Conservation (phyloP, 441 rosid species). For the Jatropha multifida region DNA sequence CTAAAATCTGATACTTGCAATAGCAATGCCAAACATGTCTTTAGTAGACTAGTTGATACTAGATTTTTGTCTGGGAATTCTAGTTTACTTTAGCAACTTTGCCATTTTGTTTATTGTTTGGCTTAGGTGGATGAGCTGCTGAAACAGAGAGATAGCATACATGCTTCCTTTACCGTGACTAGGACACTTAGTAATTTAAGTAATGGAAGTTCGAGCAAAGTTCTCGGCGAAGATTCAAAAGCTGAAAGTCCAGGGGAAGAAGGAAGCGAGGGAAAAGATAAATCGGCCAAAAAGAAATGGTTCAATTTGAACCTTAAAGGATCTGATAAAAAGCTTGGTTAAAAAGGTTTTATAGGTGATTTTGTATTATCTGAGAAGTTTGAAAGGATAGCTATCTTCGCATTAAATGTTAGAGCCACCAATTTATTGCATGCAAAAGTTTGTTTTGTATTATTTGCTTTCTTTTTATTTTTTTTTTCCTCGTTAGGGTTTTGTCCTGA, state of each 20-base stretch:
- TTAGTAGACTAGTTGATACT: neutral
- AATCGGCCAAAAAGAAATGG: slow-evolving; percentile 90
- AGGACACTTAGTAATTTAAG: slow-evolving; percentile 43
- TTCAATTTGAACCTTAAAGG: slow-evolving; percentile 85
- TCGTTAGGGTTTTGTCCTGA: slow-evolving; percentile 1
- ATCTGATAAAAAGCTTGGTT: slow-evolving; percentile 68
- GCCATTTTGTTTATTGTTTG: slow-evolving; percentile 18
- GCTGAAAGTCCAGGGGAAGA: slow-evolving; percentile 68
- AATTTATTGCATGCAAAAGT: slow-evolving; percentile 26
- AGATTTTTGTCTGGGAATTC: neutral
- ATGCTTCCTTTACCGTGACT: slow-evolving; percentile 65
- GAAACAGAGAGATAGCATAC: slow-evolving; percentile 81
- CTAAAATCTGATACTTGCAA: too few species aligned
- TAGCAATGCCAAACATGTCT: too few species aligned
- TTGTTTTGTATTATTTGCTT: slow-evolving; percentile 31
- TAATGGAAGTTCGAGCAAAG: slow-evolving; percentile 68
- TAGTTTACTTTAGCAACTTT: neutral
- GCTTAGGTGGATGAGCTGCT: slow-evolving; percentile 84
- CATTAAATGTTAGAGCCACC: neutral
- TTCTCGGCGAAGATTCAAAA: slow-evolving; percentile 58
- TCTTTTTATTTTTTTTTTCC: slow-evolving; percentile 8
- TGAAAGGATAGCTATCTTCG: slow-evolving; percentile 1
- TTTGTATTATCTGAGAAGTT: slow-evolving; percentile 21
- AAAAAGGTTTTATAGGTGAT: slow-evolving; percentile 25
- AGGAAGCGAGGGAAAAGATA: slow-evolving; percentile 80